These are phyloP conservation scores for Metschnikowia kunwiensis DNA, from an alignment of 805 yeast genomes.

Conservation along the genomic window DNA sequence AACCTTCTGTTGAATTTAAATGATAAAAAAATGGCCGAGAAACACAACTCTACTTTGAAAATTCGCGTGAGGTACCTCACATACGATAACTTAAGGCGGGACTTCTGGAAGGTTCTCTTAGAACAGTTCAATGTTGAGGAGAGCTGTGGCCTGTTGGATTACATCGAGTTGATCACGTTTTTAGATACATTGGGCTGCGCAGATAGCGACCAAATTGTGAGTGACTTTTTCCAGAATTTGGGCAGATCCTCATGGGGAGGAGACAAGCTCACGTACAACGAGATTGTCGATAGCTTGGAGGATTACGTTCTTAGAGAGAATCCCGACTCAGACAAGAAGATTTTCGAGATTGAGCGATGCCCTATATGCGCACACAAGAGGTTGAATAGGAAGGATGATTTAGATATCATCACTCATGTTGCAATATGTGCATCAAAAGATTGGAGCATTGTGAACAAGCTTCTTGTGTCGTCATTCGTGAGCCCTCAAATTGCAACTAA, in stretches of 20 bases:
- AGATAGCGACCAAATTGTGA: constrained; percentile 52
- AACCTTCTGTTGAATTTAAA: constrained; percentile 34
- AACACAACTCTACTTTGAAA: constrained; percentile 52
- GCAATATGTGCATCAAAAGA: constrained; percentile 82
- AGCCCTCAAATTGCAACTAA: constrained; percentile 79
- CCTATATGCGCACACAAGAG: constrained; percentile 74
- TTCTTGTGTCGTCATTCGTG: constrained; percentile 66
- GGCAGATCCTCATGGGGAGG: constrained; percentile 52
- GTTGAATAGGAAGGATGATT: constrained; percentile 49
- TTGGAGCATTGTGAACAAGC: constrained; percentile 64
- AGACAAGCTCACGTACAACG: constrained; percentile 43
- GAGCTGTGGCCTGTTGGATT: constrained; percentile 37
- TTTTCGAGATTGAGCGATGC: constrained; percentile 66
- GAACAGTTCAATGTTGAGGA: constrained; percentile 49
- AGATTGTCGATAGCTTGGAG: constrained; percentile 48
- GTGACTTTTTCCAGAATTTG: constrained; percentile 47
- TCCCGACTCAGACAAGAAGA: constrained; percentile 28
- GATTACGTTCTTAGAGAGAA: constrained; percentile 26
- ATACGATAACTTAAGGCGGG: constrained; percentile 58
- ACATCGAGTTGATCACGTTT: constrained; percentile 60
- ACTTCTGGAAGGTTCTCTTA: constrained; percentile 66
- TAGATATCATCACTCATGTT: constrained; percentile 79
- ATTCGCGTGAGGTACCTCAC: constrained; percentile 65
- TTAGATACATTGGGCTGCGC: constrained; percentile 61
- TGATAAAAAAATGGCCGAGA: constrained; percentile 31